A percentile compares a stretch with the other conserved stretches of the same genome.
phyloP scores from a whole-genome alignment of 371 early-diverging fungal species.

The Phascolomyces articulosus region DNA sequence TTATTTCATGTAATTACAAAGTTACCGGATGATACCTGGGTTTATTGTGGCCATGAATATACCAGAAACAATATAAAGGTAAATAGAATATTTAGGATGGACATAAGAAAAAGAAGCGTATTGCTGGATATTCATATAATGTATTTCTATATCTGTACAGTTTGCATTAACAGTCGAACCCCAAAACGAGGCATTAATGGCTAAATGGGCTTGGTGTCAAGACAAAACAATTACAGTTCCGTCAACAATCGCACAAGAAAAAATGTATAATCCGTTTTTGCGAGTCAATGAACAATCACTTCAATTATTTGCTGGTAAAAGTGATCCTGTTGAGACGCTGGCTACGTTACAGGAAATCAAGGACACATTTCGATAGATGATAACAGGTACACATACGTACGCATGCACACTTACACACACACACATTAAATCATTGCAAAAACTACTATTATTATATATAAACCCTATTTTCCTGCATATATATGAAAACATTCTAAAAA shows the following conservation, averaged over 20 bases:
- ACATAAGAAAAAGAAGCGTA: neutral
- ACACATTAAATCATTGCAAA: no score
- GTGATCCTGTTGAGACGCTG: constrained; percentile 79
- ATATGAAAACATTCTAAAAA: no score
- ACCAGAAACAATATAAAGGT: constrained; percentile 44
- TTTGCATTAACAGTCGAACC: constrained; percentile 55
- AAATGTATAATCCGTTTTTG: constrained; percentile 87
- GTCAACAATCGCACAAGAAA: constrained; percentile 86
- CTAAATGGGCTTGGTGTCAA: constrained; percentile 67
- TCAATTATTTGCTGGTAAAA: constrained; percentile 63
- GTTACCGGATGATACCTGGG: constrained; percentile 86
- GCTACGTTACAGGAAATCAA: constrained; percentile 78
- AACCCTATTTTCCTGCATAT: no score
- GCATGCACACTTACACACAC: no score
- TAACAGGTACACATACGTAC: no score
- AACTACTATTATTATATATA: no score
- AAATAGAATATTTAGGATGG: neutral
- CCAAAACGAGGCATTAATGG: constrained; percentile 46
- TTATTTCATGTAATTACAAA: constrained; percentile 73
- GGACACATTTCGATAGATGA: constrained; percentile 41
- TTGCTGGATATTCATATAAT: no score
- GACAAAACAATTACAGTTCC: constrained; percentile 71
- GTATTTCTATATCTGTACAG: no score
- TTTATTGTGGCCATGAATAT: constrained; percentile 91
- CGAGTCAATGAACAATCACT: constrained; percentile 75